A percentile compares a stretch with the other conserved stretches of the same genome.
Evolutionary conservation across 371 early-diverging fungal genomes (phyloP).

Genomic region (Phascolomyces articulosus): DNA sequence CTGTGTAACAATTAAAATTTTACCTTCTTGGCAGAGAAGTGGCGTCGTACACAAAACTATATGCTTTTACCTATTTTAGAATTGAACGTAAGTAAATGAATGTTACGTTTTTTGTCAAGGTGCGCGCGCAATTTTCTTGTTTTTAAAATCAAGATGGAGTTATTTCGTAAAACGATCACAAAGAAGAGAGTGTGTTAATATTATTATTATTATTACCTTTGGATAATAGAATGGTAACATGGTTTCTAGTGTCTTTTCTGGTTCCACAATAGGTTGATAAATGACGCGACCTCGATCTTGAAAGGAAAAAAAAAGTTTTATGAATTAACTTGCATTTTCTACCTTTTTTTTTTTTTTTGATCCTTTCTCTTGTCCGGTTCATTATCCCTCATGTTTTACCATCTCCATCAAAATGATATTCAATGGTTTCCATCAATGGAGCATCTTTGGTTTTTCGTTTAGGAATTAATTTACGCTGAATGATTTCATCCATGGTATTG

Average conservation of each 20-base stretch:
- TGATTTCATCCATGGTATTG: neutral
- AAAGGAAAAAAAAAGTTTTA: no score
- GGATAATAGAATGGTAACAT: conserved; percentile 78
- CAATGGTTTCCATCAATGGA: conserved; percentile 41
- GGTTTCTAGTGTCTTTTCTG: conserved; percentile 18
- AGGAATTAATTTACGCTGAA: conserved; percentile 21
- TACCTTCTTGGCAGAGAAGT: conserved; percentile 3
- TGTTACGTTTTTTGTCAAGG: neutral
- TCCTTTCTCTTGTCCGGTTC: no score
- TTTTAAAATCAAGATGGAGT: neutral
- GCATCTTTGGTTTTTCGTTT: conserved; percentile 67
- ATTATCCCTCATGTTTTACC: neutral
- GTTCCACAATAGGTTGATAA: conserved; percentile 2
- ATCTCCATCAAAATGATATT: conserved; percentile 19
- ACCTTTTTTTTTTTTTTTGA: neutral
- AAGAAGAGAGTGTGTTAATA: neutral
- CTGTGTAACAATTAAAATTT: neutral
- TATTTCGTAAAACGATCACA: neutral
- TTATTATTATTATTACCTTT: conserved; percentile 46
- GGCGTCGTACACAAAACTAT: conserved; percentile 39
- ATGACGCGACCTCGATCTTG: conserved; percentile 9
- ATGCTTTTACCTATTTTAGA: conserved; percentile 37
- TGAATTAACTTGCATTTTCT: neutral
- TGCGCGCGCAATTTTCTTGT: no score
- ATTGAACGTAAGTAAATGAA: neutral